Base-by-base conservation (phyloP, 257 asterid genomes). In the Forsythia suspensa region DNA sequence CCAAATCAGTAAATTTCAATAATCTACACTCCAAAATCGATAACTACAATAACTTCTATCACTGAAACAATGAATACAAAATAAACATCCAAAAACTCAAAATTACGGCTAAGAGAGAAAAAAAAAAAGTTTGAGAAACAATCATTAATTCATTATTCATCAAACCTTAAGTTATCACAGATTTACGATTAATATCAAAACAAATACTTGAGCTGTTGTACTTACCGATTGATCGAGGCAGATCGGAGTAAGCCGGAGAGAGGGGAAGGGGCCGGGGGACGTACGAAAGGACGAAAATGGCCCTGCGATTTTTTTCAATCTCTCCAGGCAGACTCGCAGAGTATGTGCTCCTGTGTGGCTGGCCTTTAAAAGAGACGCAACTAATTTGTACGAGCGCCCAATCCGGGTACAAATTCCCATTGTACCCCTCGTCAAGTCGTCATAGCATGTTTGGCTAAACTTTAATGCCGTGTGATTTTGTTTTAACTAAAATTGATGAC, bases 221-320 rank as follows among this genome's bases (percentile, higher is more conserved):
- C 71, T 79, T 66, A 82, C 86, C 88, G 41, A 51, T 73, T 69
- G 78, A 79, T 73, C 73, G 21, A 51, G 51, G 12, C 48, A 43
- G 73, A 76, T 76, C 74, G 36, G 71, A 15, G 21, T 63, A 80
- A 6, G 41, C 41, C 20, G 12, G 71, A 40, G 37, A 15, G 70
- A 39, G 37, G 16, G 34, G 34, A 46, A 6, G 66, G 66, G 36
- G 1, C 0, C 12, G 55, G 66, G 66, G 36, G 1, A 29, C 36
- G 63, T 41, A 38, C 4, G 29, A 41, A n/a, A 71, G 8, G 71
- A 55, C 16, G 78, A 42, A 18, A 42, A 74, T 18, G 36, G 43
- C 9, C 52, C 21, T 11, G 36, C 51, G 16, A 21, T 76, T 8
- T 55, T 4, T 66, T 66, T 63, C 21, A 20, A 8, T 3, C 65